phyloP scores from a whole-genome alignment of 441 rosid genomes.

The Bruguiera hainesii region DNA sequence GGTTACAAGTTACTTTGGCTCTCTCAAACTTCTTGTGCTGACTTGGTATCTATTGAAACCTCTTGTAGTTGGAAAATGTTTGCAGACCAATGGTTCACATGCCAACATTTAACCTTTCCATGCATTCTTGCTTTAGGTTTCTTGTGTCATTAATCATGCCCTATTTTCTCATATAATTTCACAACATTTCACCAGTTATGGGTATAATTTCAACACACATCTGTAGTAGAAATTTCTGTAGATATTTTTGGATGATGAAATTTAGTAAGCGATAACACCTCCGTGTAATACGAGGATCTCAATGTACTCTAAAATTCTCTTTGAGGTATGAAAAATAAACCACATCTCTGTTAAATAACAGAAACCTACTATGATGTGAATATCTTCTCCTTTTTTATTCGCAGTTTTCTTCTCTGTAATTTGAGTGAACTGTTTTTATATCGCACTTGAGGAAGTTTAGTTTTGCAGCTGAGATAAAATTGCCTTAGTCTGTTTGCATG shows the following conservation, averaged over 20 bases:
- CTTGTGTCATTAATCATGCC: background rate
- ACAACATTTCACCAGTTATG: background rate
- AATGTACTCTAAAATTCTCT: background rate
- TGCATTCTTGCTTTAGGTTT: background rate
- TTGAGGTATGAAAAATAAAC: background rate
- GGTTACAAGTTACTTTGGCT: constrained; percentile 7
- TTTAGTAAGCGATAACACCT: background rate
- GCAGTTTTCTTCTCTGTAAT: background rate
- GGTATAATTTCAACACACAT: background rate
- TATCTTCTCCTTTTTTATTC: background rate
- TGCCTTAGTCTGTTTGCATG: background rate
- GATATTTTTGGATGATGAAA: background rate
- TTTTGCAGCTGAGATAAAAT: too few relatives aligned
- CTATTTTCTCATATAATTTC: background rate
- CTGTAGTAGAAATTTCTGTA: too few relatives aligned
- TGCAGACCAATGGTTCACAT: too few relatives aligned
- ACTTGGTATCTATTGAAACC: constrained; percentile 4
- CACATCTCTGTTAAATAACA: too few relatives aligned
- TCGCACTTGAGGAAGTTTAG: too few relatives aligned
- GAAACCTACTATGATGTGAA: too few relatives aligned
- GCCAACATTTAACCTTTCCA: background rate
- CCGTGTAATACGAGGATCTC: too few relatives aligned
- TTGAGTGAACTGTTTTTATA: background rate
- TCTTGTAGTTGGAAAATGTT: too few relatives aligned
- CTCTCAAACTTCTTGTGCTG: constrained; percentile 5